Evolutionary conservation across 805 yeast genomes (phyloP).

Genomic region (Candida loeiensis): DNA sequence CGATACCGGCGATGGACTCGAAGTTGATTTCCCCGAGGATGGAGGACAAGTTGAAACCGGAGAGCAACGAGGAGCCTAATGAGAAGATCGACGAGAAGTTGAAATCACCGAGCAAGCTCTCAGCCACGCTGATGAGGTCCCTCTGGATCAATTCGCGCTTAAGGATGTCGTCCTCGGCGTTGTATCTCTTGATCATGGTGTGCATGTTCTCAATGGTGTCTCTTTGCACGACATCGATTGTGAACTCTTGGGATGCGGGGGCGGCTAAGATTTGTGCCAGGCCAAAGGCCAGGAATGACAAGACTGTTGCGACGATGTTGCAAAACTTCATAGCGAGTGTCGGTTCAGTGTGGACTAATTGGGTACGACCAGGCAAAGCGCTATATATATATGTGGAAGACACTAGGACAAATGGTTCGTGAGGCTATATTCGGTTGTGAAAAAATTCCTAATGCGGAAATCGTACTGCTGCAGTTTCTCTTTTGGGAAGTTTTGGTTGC

Average conservation of each 20-base stretch:
- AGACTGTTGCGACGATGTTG: slow-evolving; percentile 5
- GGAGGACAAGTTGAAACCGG: slow-evolving; percentile 14
- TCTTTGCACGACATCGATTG: slow-evolving; percentile 7
- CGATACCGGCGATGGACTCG: slow-evolving; percentile 29
- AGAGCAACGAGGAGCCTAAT: slow-evolving; percentile 5
- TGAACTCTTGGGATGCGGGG: slow-evolving; percentile 10
- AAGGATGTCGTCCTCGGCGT: neutral
- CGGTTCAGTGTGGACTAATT: neutral
- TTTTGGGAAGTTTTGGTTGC: slow-evolving; percentile 1
- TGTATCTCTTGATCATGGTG: slow-evolving; percentile 3
- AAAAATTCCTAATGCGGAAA: slow-evolving; percentile 4
- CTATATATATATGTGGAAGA: neutral
- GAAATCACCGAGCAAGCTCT: slow-evolving; percentile 13
- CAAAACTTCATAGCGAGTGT: slow-evolving; percentile 10
- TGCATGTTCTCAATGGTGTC: slow-evolving; percentile 2
- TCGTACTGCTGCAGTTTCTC: neutral
- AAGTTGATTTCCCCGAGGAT: slow-evolving; percentile 14
- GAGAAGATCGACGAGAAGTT: slow-evolving; percentile 14
- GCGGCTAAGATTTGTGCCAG: slow-evolving; percentile 9
- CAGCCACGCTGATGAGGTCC: slow-evolving; percentile 9
- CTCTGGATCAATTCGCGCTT: slow-evolving; percentile 7
- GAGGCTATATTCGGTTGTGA: neutral
- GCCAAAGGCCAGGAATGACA: slow-evolving; percentile 9
- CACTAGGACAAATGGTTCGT: too few species aligned
- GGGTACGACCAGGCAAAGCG: neutral